Evolutionary conservation across 352 stramenopile genomes (phyloP).

Genomic region (Phytophthora rubi): DNA sequence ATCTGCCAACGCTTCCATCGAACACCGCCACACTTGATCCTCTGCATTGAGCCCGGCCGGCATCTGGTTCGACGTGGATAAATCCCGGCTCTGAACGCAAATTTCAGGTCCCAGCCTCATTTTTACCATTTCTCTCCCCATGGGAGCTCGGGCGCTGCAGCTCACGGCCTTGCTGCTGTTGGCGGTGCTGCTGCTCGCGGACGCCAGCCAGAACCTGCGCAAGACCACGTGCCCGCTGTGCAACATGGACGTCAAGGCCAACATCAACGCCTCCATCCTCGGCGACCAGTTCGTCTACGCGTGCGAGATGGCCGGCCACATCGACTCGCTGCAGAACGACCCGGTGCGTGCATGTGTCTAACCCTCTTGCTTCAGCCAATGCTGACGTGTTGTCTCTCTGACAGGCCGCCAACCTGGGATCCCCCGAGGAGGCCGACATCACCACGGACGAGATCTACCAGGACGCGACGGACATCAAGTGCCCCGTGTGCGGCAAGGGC

Average conservation of each 20-base stretch:
- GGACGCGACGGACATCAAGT: slow-evolving; percentile 59
- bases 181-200: slow-evolving; percentile 15
- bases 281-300: slow-evolving; percentile 81
- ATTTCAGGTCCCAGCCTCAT: slow-evolving; percentile 18
- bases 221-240: slow-evolving; percentile 65
- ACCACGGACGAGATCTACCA: slow-evolving; percentile 76
- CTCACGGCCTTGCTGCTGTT: slow-evolving; percentile 35
- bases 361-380: too few species aligned
- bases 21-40: slow-evolving; percentile 17
- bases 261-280: slow-evolving; percentile 72
- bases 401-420: slow-evolving; percentile 48
- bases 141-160: slow-evolving; percentile 28
- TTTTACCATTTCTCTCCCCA: slow-evolving; percentile 24
- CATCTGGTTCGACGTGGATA: slow-evolving; percentile 18
- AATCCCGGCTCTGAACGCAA: slow-evolving; percentile 16
- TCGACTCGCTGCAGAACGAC: slow-evolving; percentile 81
- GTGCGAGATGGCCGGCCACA: slow-evolving; percentile 85
- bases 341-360: slow-evolving; percentile 44
- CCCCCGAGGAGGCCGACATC: slow-evolving; percentile 52
- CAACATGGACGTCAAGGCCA: slow-evolving; percentile 60
- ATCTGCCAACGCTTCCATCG: slow-evolving; percentile 15
- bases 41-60: not conserved
- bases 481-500: slow-evolving; percentile 69
- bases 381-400: not conserved
- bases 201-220: slow-evolving; percentile 58